Conservation (phyloP, 352 stramenopile species). For the Globisporangium paddicum region DNA sequence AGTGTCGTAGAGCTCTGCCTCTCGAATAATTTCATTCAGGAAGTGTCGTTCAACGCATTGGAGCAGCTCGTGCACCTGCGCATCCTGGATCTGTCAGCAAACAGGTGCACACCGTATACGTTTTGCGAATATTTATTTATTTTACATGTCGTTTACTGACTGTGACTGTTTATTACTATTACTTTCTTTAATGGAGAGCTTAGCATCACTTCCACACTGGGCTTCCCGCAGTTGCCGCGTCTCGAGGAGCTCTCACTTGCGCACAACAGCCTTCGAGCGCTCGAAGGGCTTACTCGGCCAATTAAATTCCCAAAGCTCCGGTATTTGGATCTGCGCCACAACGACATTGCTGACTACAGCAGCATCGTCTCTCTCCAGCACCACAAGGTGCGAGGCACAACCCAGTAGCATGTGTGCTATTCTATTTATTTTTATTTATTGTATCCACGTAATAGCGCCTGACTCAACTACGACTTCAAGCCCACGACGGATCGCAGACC, state of each 20-base stretch:
- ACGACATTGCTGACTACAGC: slow-evolving; percentile 41
- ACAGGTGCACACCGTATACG: slow-evolving; percentile 53
- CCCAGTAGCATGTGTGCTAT: no score
- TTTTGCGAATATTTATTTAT: neutral
- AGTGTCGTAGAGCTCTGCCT: slow-evolving; percentile 70
- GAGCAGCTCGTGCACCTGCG: slow-evolving; percentile 57
- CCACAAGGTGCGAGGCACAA: slow-evolving; percentile 39
- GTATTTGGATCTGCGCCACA: slow-evolving; percentile 70
- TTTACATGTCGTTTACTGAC: neutral
- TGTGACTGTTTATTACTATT: neutral
- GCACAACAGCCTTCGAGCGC: slow-evolving; percentile 50
- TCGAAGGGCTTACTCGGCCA: slow-evolving; percentile 54
- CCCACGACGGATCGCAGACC: slow-evolving; percentile 35
- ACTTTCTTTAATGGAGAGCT: neutral
- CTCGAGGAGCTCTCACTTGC: slow-evolving; percentile 73
- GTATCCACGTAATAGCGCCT: slow-evolving; percentile 28
- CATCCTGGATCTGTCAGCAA: slow-evolving; percentile 73
- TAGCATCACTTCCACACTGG: slow-evolving; percentile 50
- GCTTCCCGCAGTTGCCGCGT: slow-evolving; percentile 52
- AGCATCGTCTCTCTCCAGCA: slow-evolving; percentile 40
- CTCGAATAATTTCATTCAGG: slow-evolving; percentile 79
- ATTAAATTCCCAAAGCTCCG: slow-evolving; percentile 69
- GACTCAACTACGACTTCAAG: slow-evolving; percentile 57
- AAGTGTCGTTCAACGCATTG: slow-evolving; percentile 57
- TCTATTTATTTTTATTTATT: neutral